phyloP scores from a whole-genome alignment of 129 eudicot genomes.

The Deinandra increscens region DNA sequence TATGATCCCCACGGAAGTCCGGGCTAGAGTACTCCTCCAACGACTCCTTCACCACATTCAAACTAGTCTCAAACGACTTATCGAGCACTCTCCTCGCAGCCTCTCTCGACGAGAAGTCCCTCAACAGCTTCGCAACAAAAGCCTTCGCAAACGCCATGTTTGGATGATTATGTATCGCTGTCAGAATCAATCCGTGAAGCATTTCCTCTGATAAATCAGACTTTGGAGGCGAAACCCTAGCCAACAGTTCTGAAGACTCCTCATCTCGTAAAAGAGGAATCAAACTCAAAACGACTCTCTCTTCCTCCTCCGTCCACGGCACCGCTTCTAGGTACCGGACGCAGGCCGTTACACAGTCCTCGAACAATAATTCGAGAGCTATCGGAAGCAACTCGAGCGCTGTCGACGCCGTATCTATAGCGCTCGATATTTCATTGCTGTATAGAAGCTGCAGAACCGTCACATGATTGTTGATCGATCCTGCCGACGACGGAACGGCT shows the following conservation, averaged over 20 bases:
- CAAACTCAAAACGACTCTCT: constrained; percentile 44
- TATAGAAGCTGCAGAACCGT: constrained; percentile 65
- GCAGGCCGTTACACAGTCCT: constrained; percentile 73
- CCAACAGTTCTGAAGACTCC: constrained; percentile 57
- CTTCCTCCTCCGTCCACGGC: constrained; percentile 94
- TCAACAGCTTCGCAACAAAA: constrained; percentile 76
- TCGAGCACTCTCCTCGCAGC: constrained; percentile 75
- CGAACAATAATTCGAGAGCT: constrained; percentile 73
- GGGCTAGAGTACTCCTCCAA: constrained; percentile 95
- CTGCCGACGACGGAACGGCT: constrained; percentile 39
- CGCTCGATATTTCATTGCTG: constrained; percentile 40
- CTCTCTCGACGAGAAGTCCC: constrained; percentile 75
- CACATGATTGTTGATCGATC: constrained; percentile 48
- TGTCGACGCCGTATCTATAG: constrained; percentile 33
- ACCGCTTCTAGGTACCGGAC: constrained; percentile 77
- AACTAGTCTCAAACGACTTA: constrained; percentile 55
- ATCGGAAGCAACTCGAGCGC: constrained; percentile 68
- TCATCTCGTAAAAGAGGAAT: constrained; percentile 59
- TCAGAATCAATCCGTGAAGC: constrained; percentile 61
- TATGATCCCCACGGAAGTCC: constrained; percentile 72
- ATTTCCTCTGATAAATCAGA: constrained; percentile 58
- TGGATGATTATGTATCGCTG: constrained; percentile 69
- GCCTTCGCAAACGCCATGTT: constrained; percentile 88
- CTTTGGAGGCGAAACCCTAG: constrained; percentile 61
- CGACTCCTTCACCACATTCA: constrained; percentile 68